Evolutionary conservation across 2,329 filamentous ascomycete genomes (phyloP).

Genomic region (Akanthomyces uredinophilus): DNA sequence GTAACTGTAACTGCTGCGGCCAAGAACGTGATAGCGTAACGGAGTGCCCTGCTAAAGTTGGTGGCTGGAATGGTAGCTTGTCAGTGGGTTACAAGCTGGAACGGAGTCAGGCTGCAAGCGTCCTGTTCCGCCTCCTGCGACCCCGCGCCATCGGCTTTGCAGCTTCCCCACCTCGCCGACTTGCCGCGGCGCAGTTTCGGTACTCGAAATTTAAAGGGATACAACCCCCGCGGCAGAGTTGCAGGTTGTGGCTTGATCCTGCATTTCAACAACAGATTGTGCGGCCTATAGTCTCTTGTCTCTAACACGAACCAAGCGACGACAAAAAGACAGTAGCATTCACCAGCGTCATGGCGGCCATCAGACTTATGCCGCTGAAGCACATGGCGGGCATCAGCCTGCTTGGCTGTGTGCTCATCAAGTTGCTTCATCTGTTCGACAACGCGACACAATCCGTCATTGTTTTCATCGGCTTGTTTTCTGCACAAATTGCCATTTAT

Average conservation of each 20-base stretch:
- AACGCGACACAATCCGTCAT: not conserved
- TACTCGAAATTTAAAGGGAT: not conserved
- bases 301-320: no score
- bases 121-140: slow-evolving; percentile 1
- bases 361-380: slow-evolving; percentile 13
- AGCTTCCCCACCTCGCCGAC: slow-evolving; percentile 8
- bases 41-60: not conserved
- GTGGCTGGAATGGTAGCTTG: not conserved
- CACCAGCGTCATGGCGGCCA: slow-evolving; percentile 2
- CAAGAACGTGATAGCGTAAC: not conserved
- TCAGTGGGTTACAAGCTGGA: not conserved
- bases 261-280: not conserved
- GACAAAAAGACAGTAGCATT: no score
- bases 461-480: slow-evolving; percentile 3
- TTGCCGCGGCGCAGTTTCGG: slow-evolving; percentile 9
- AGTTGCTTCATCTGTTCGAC: slow-evolving; percentile 8
- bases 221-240: not conserved
- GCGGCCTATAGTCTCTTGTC: not conserved
- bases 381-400: slow-evolving; percentile 13
- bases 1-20: not conserved
- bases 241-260: no score
- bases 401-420: slow-evolving; percentile 5
- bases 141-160: slow-evolving; percentile 13
- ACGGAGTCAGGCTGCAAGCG: slow-evolving; percentile 1
- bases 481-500: slow-evolving; percentile 15